Evolutionary conservation across 169 alveolate species (phyloP), one percentile per base, ranked within the genome.

Genomic region (Cryptosporidium meleagridis): DNA sequence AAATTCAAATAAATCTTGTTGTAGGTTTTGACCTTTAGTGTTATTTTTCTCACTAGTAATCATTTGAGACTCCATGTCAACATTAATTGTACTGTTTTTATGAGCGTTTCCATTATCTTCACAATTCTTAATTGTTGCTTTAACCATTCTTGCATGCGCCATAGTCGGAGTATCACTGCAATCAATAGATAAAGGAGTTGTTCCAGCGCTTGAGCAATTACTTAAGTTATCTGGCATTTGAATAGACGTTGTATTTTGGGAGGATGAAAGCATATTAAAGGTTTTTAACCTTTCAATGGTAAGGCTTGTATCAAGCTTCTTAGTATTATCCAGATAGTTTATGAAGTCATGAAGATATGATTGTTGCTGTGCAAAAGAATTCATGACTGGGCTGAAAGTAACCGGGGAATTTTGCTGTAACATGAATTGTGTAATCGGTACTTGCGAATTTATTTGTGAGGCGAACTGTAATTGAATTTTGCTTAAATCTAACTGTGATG

Each of bases 131-230:
- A 62, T 61, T 45, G 89, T 65, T 80, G 53, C 89, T 26, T 67
- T 67, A 41, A 44, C 39, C 65, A 58, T 59, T 9, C 68, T 59
- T 44, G 59, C 31, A 44, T 61, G 75, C 3, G 68, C 37, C 45
- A 31, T 45, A 7, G 68, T 61, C 44, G 84, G 84, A 3, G 75
- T 62, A 10, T 80, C 89, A 29, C 6, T 52, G 26, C 67, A 80
- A 41, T 80, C 89, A 23, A 80, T 80, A 39, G 89, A 80, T 26
- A 80, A 41, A 41, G 75, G 89, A 41, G 80, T 80, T 26, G 75
- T 65, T 41, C 89, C 89, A 23, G 89, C 21, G 39, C 72, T 67
- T 29, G 89, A 80, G 23, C 61, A 80, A 48, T 44, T 65, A 31
- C 75, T 80, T 26, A 80, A 65, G 53, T 48, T 65, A 58, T 80